Base-by-base conservation (phyloP, 345 rosid genomes). In the Linum trigynum region DNA sequence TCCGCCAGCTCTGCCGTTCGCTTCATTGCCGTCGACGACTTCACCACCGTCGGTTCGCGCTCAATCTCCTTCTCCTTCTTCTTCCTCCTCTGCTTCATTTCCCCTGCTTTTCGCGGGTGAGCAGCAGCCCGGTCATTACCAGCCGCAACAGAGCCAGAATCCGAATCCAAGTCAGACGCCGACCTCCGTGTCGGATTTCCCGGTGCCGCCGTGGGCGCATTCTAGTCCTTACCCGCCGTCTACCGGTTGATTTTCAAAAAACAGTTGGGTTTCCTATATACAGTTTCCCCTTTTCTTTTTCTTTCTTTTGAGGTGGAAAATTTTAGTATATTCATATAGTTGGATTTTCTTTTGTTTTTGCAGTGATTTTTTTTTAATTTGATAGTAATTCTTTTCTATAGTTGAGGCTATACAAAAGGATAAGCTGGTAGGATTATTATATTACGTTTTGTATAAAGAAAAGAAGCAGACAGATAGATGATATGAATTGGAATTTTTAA, bases 21-120 rank as follows among this genome's bases (percentile, higher is more conserved):
- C 75, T 16, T 59, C 68, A 7, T 61, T 76, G 38, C 60, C 75
- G 39, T 59, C 75, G 17, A 63, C 59, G 36, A 59, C 76, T 4
- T 63, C 79, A 36, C 65, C 77, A 1, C 68, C 79, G 50, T 55
- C 65, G 0, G 41, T 38, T 12, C 53, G 53, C 3, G 53, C 53
- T 48, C 15, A 23, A 23, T 23, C 32, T 23, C 32, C 32, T 11
- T 55, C 58, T 4, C 74, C 72, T 0, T 69, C 73, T 2, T n/a
- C 67, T 10, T 66, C 80, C 0, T 69, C 81, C 62, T 67, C 86
- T 71, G 71, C 68, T 67, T 73, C 81, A 10, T 59, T 68, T 76
- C 87, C 87, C 64, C 82, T 81, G 84, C 69, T 67, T 74, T 81
- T 79, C 15, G 39, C 66, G 1, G 77, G 77, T 38, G 84, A 76